Evolutionary conservation across 2,329 filamentous ascomycete species (phyloP), one percentile per base, ranked within the genome.

Genomic region (Ilyonectria sp.): DNA sequence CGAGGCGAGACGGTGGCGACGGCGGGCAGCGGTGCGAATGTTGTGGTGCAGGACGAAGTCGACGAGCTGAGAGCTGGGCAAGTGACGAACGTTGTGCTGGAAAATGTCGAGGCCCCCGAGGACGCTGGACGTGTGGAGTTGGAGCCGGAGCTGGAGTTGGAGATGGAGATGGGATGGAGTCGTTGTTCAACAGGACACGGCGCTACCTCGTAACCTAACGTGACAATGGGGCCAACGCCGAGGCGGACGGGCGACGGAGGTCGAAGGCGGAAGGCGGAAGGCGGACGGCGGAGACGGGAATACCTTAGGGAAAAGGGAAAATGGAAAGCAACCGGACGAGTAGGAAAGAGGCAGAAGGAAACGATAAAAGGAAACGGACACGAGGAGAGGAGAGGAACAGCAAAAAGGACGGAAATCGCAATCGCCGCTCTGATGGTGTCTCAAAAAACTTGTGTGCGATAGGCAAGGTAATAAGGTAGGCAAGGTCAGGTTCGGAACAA

Each of bases 341-440:
- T 62, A 63, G 43, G 66, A 62, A 67, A 65, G 69, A 67, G 58
- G 69, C 64, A 63, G 63, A 69, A 58, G 60, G 68, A 68, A 60
- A 58, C 52, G 68, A 67, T 65, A 68, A 72, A 76, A 76, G 75
- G 70, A 68, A 62, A 68, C 67, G 49, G 67, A 60, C 50, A 56
- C 50, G 72, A 68, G 58, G 61, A 69, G 54, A 70, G 55, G 59
- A 63, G 64, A 73, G 69, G 71, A 72, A 63, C 71, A 68, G 68
- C 59, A 69, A 67, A 64, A 23, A 49, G 37, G 49, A 68, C 63
- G 46, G 62, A 71, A 72, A 71, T 74, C 65, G 71, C 71, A 74
- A 70, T 66, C 70, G 65, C 67, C 67, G 64, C 69, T 71, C 60
- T 61, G 65, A 65, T 69, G 61, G 53, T 71, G 65, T 67, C 65